Evolutionary conservation across 23 red algal genomes (phyloP), one percentile per base, ranked within the genome.

Genomic region (Gracilaria domingensis): DNA sequence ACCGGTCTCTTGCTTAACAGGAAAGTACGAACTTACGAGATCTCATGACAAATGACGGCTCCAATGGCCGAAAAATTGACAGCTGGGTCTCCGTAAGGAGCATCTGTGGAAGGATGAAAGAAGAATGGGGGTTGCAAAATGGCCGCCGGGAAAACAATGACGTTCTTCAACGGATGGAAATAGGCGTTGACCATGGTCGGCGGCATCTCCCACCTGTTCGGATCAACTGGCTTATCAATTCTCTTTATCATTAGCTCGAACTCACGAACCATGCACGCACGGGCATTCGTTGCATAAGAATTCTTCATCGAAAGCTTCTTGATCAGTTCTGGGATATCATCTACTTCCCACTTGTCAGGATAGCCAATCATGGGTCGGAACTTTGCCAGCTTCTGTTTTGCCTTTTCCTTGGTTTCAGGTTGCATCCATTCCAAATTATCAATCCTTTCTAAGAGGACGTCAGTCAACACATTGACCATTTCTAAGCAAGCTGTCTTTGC

Each of bases 61-160:
- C 96, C 96, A 54, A 98, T 87, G 16, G 87, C 96, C 12, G 93
- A 92, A 64, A 94, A 98, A 59, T 98, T 98, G 49, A 98, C 84
- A 13, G 96, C 96, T 23, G 79, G 76, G 30, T 95, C 96, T 20
- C 90, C 90, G 65, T 89, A 89, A 3, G 92, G 92, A 12, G 75
- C 48, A 8, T 94, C 84, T 12, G 56, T 44, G 4, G 82, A 84
- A 21, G 88, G 86, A 45, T 82, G 77, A 33, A 93, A 86, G 65
- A 93, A 98, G 69, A 98, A 98, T 23, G 93, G 93, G 12, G 94
- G 93, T 66, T 91, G 92, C 72, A 98, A 79, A 57, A 95, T 98
- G 60, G 88, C 96, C 21, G 96, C 93, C 11, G 96, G 96, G 50
- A 98, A 95, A 26, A 90, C 80, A 44, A 98, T 98, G 20, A 88